A percentile compares a stretch with the other conserved stretches of the same genome.
Conservation (phyloP, 2,329 filamentous ascomycete genomes). For the Cryphonectria parasitica region DNA sequence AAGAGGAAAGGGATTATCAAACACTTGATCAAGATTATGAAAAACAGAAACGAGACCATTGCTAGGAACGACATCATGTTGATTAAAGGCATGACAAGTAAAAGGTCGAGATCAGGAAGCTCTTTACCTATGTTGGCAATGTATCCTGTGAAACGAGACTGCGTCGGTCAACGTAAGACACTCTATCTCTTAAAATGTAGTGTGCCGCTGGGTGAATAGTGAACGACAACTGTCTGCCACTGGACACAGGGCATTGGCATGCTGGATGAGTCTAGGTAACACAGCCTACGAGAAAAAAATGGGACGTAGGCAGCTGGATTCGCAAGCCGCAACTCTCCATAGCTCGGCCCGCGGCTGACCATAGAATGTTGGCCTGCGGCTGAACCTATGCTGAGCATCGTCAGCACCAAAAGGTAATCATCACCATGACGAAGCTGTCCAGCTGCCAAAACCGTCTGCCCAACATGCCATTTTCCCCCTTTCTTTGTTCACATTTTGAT, state of each 20-base stretch:
- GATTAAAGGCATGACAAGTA: neutral
- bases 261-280: neutral
- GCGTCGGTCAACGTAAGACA: neutral
- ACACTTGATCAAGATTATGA: neutral
- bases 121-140: neutral
- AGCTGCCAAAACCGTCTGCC: neutral
- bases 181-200: neutral
- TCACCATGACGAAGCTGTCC: neutral
- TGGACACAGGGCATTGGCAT: neutral
- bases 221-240: neutral
- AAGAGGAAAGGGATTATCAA: neutral
- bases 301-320: neutral
- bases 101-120: too few species aligned
- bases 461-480: neutral
- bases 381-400: neutral
- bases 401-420: neutral
- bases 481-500: neutral
- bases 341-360: neutral
- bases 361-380: neutral
- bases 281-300: neutral
- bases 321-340: neutral
- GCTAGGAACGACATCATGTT: constrained; percentile 2
- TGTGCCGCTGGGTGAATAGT: neutral
- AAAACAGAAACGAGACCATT: neutral
- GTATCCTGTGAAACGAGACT: neutral